A percentile compares a stretch with the other conserved stretches of the same genome.
Evolutionary conservation across 495 filamentous ascomycete genomes (phyloP).

Genomic region (Hamigera avellanea): DNA sequence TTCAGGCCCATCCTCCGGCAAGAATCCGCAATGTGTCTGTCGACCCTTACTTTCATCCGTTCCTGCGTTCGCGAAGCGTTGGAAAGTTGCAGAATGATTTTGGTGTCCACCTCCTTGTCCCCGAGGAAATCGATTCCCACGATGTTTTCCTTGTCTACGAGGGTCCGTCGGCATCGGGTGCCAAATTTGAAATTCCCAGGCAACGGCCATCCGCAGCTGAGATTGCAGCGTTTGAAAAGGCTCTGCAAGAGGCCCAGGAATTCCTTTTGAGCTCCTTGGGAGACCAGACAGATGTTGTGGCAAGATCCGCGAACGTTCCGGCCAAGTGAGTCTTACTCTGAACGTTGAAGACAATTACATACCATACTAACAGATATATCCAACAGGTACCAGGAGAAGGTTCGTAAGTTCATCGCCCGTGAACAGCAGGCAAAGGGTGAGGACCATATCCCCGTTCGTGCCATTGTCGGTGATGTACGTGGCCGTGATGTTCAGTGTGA

Average conservation of each 20-base stretch:
- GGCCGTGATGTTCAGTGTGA: slow-evolving; percentile 35
- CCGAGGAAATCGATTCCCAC: slow-evolving; percentile 47
- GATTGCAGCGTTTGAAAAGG: slow-evolving; percentile 52
- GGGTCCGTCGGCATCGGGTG: slow-evolving; percentile 41
- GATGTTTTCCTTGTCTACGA: slow-evolving; percentile 83
- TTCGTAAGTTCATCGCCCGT: slow-evolving; percentile 61
- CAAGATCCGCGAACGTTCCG: slow-evolving; percentile 55
- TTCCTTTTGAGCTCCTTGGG: slow-evolving; percentile 59
- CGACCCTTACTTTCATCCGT: slow-evolving; percentile 79
- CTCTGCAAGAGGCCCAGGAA: slow-evolving; percentile 58
- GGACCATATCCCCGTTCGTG: slow-evolving; percentile 61
- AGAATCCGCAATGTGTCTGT: slow-evolving; percentile 57
- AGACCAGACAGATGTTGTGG: slow-evolving; percentile 57
- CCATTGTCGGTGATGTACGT: slow-evolving; percentile 37
- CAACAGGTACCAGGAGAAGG: slow-evolving; percentile 59
- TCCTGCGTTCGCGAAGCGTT: slow-evolving; percentile 53
- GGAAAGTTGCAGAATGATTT: slow-evolving; percentile 56
- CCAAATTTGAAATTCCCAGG: slow-evolving; percentile 57
- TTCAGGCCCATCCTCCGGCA: slow-evolving; percentile 69
- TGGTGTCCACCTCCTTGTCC: slow-evolving; percentile 70
- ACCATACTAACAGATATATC: background rate
- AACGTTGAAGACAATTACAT: background rate
- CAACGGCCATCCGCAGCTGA: slow-evolving; percentile 49
- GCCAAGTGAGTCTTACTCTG: slow-evolving; percentile 43
- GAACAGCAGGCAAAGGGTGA: slow-evolving; percentile 57